Evolutionary conservation across 345 rosid genomes (phyloP).

Genomic region (Salix viminalis): DNA sequence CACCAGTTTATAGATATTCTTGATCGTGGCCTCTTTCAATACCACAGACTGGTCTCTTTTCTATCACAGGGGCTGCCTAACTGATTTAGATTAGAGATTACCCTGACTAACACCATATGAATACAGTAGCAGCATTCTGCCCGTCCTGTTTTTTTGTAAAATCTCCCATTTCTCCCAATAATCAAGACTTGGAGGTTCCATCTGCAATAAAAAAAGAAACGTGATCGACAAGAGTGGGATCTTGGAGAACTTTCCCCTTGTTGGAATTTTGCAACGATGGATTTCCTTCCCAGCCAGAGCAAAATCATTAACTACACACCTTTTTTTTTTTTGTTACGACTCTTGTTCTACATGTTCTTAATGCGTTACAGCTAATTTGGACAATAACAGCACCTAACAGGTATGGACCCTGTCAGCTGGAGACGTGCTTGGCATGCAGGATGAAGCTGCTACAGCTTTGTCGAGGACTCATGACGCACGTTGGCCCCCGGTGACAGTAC

Average conservation of each 20-base stretch:
- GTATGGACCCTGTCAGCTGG: too few species aligned
- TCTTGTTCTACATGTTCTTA: background rate
- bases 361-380: background rate
- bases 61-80: constrained; percentile 8
- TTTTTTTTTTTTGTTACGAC: background rate
- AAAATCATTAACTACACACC: background rate
- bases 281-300: background rate
- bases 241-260: background rate
- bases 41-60: background rate
- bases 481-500: too few species aligned
- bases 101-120: background rate
- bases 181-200: background rate
- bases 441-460: too few species aligned
- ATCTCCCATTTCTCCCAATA: background rate
- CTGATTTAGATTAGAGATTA: background rate
- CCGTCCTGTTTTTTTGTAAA: background rate
- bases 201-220: background rate
- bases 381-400: background rate
- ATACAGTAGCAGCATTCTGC: too few species aligned
- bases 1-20: constrained; percentile 1
- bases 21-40: background rate
- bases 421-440: too few species aligned
- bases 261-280: background rate
- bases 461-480: too few species aligned
- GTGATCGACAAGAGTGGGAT: background rate